Base-by-base conservation (phyloP, 805 yeast genomes). In the Dipodascus geniculatus region DNA sequence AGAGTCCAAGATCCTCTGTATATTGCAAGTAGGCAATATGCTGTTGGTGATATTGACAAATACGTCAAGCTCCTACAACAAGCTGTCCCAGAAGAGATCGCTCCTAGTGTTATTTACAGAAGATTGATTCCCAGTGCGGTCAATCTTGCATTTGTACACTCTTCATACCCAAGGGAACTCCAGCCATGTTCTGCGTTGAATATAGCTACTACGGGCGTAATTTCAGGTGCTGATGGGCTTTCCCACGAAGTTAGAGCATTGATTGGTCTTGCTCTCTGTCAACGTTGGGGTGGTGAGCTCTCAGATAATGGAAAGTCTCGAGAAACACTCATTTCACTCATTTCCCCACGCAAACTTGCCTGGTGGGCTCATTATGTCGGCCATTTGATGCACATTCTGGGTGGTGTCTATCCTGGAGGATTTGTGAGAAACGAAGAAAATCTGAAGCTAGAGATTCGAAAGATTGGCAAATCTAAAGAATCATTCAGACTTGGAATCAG, bases 321-420 rank as follows among this genome's bases (percentile, higher is more conserved):
- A 58, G 62, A 65, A 23, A 50, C 60, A 6, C 52, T 65, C n/a
- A 55, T 61, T n/a, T 44, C 57, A 4, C 54, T 65, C 9, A 58
- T 62, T 2, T 74, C 71, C 48, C 75, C 76, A 2, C 66, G 69
- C 56, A 67, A 66, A 49, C 63, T 70, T 19, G 76, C 73, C 28
- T 83, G 85, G 79, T 84, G 90, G 90, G 83, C 87, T 1, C 75
- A 79, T 61, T 82, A 80, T 61, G 72, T 81, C 57, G 91, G 91
- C 23, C 78, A 82, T 52, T 74, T 84, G 58, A 82, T 84, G 87
- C 83, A 80, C 65, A 84, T 84, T 49, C 78, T 84, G 48, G 85
- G 90, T 65, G 88, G 88, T 65, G 83, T 85, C 53, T 85, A 82
- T 65, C 91, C 91, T 3, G 89, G 89, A 55, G 91, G 90, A 20